Evolutionary conservation across 805 yeast genomes (phyloP).

Genomic region (Helenozyma baotianmanensis): DNA sequence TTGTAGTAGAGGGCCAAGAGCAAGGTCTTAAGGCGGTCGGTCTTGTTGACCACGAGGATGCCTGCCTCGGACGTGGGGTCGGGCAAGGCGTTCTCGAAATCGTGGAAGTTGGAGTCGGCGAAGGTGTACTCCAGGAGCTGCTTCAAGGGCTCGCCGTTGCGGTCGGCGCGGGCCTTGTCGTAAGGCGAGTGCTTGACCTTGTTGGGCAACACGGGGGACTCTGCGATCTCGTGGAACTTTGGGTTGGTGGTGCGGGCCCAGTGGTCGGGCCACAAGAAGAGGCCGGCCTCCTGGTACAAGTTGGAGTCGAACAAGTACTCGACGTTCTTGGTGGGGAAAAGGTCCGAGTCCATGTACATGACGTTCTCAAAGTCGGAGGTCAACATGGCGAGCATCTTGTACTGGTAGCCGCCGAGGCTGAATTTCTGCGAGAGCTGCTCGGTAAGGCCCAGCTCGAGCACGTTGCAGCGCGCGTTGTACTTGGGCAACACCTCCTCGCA

Average conservation of each 20-base stretch:
- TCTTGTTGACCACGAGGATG: constrained; percentile 58
- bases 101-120: constrained; percentile 47
- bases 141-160: constrained; percentile 25
- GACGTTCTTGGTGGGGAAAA: constrained; percentile 39
- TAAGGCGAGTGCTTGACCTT: constrained; percentile 30
- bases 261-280: constrained; percentile 65
- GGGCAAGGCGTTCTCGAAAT: constrained; percentile 58
- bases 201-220: constrained; percentile 26
- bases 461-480: constrained; percentile 43
- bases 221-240: constrained; percentile 51
- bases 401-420: constrained; percentile 44
- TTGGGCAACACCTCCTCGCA: constrained; percentile 42
- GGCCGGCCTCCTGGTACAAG: constrained; percentile 42
- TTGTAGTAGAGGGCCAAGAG: constrained; percentile 62
- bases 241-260: constrained; percentile 71
- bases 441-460: constrained; percentile 30
- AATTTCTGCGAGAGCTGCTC: constrained; percentile 13
- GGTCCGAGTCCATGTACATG: constrained; percentile 48
- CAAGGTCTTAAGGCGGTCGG: constrained; percentile 53
- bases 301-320: constrained; percentile 45
- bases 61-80: constrained; percentile 72
- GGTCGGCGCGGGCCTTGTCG: constrained; percentile 31
- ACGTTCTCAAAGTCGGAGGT: constrained; percentile 53
- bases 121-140: constrained; percentile 21
- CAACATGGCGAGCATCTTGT: constrained; percentile 53